These are phyloP conservation scores for Lactifluus hygrophoroides DNA, from an alignment of 768 basidiomycete species.

Conservation along the genomic window DNA sequence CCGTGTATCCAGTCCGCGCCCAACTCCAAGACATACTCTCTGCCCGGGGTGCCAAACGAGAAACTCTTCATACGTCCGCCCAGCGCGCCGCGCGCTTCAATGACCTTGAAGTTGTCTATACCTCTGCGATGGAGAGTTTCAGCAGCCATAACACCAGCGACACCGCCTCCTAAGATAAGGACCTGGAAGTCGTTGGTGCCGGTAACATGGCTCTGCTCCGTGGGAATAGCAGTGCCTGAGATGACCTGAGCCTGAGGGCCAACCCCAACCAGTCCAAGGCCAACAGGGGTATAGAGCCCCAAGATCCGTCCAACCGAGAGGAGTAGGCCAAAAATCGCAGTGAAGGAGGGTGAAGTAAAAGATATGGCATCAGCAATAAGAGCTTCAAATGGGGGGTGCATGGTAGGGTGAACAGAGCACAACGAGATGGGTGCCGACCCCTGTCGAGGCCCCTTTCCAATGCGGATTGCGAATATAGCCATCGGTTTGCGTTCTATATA, in stretches of 20 bases:
- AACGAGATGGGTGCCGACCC: not conserved
- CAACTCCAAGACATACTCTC: conserved; percentile 40
- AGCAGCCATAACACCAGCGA: conserved; percentile 58
- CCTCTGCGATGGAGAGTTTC: conserved; percentile 46
- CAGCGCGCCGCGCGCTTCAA: conserved; percentile 50
- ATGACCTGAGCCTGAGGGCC: not conserved
- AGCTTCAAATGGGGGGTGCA: conserved; percentile 9
- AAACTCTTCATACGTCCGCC: conserved; percentile 52
- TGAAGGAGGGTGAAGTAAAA: not conserved
- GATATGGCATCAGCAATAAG: conserved; percentile 1
- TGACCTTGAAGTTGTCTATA: conserved; percentile 48
- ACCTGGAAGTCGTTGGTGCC: conserved; percentile 30
- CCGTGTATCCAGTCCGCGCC: conserved; percentile 55
- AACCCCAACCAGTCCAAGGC: not conserved
- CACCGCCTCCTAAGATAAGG: conserved; percentile 58
- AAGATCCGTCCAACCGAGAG: conserved; percentile 5
- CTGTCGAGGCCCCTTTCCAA: not conserved
- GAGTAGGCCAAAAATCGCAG: not conserved
- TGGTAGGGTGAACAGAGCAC: not conserved
- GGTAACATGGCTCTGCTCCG: not conserved
- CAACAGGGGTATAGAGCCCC: not conserved
- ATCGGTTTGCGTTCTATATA: conserved; percentile 4
- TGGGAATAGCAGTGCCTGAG: conserved; percentile 1
- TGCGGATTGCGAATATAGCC: not conserved
- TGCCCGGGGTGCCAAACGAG: conserved; percentile 34